Evolutionary conservation across 2,329 filamentous ascomycete species (phyloP).

Genomic region (Didymellaceae sp.): DNA sequence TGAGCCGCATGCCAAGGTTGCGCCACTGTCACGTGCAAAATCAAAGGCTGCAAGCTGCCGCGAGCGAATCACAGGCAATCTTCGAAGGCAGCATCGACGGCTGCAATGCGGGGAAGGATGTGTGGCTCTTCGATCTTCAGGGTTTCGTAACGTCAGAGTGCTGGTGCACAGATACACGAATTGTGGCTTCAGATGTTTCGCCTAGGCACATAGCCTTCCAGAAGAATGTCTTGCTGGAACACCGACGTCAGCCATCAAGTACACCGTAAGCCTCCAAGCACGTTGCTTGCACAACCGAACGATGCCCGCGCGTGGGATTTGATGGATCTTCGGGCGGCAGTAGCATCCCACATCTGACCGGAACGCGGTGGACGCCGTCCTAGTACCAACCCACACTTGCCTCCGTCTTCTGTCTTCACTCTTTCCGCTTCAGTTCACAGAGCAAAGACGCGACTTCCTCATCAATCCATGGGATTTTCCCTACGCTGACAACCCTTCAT

Average conservation of each 20-base stretch:
- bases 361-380: constrained; percentile 16
- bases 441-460: constrained; percentile 10
- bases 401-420: constrained; percentile 8
- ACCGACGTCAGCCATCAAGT: constrained; percentile 16
- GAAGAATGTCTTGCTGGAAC: constrained; percentile 13
- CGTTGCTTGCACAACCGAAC: constrained; percentile 8
- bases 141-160: not conserved
- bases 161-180: not conserved
- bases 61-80: not conserved
- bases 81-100: not conserved
- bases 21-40: no score
- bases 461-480: no score
- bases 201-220: constrained; percentile 19
- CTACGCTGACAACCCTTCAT: not conserved
- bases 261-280: constrained; percentile 7
- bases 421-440: constrained; percentile 20
- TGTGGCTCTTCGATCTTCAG: not conserved
- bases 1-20: constrained; percentile 9
- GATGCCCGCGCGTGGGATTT: constrained; percentile 1
- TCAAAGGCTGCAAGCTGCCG: no score
- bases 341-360: constrained; percentile 21
- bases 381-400: constrained; percentile 20
- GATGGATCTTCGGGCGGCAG: constrained; percentile 6
- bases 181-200: constrained; percentile 20
- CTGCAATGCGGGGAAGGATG: not conserved